A percentile compares a stretch with the other conserved stretches of the same genome.
phyloP scores from a whole-genome alignment of 768 basidiomycete genomes.

The Sporobolomyces roseus region DNA sequence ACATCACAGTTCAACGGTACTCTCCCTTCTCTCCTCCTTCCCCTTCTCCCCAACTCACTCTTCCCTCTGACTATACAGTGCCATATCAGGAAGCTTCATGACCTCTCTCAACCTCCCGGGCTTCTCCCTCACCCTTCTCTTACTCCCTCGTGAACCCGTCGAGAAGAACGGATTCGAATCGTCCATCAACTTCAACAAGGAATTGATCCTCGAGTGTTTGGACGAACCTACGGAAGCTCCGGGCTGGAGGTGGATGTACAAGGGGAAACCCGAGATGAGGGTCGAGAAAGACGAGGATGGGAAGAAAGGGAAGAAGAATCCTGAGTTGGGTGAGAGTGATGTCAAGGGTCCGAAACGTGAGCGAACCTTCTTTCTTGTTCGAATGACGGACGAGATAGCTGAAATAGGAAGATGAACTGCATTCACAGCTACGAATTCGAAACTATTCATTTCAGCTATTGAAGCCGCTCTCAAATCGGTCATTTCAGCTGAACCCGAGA shows the following conservation, averaged over 20 bases:
- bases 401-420: too few species aligned
- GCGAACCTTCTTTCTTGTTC: neutral
- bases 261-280: slow-evolving; percentile 31
- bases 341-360: slow-evolving; percentile 35
- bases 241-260: slow-evolving; percentile 42
- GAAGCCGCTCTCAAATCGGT: slow-evolving; percentile 56
- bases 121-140: slow-evolving; percentile 50
- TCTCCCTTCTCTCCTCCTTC: too few species aligned
- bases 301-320: slow-evolving; percentile 15
- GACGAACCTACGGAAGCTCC: slow-evolving; percentile 47
- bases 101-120: slow-evolving; percentile 54
- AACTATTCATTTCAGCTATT: slow-evolving; percentile 41
- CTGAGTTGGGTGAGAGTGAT: neutral
- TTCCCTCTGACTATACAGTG: neutral
- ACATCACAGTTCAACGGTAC: slow-evolving; percentile 43
- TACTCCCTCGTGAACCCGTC: slow-evolving; percentile 47
- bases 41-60: neutral
- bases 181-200: slow-evolving; percentile 42
- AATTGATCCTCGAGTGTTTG: slow-evolving; percentile 48
- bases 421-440: slow-evolving; percentile 27
- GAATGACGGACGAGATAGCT: neutral
- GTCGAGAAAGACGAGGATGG: slow-evolving; percentile 9
- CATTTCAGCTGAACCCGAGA: slow-evolving; percentile 75
- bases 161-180: neutral
- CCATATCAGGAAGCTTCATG: slow-evolving; percentile 43